Evolutionary conservation across 352 stramenopile species (phyloP).

Genomic region (Phytophthora sp.): DNA sequence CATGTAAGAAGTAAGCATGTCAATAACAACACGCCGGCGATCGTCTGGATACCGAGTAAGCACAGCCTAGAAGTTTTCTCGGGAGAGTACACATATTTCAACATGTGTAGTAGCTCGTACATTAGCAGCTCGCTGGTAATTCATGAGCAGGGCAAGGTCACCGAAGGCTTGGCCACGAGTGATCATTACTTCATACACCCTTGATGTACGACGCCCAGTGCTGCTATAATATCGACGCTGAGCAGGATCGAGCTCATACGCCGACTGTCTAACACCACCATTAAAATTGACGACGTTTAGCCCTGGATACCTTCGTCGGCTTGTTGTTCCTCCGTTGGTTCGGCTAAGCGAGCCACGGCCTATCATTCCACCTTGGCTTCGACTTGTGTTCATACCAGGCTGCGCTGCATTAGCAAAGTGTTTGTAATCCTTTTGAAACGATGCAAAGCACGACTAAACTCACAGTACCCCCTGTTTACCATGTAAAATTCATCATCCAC

Average conservation of each 20-base stretch:
- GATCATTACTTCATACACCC: slow-evolving; percentile 16
- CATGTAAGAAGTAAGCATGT: slow-evolving; percentile 42
- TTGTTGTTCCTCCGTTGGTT: neutral
- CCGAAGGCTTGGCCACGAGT: slow-evolving; percentile 49
- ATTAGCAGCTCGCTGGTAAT: slow-evolving; percentile 53
- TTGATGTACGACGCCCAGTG: neutral
- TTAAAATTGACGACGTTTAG: neutral
- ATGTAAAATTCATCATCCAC: slow-evolving; percentile 74
- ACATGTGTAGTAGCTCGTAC: slow-evolving; percentile 56
- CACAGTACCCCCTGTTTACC: slow-evolving; percentile 65
- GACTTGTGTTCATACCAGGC: slow-evolving; percentile 2
- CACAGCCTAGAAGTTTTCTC: slow-evolving; percentile 45
- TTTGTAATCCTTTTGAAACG: slow-evolving; percentile 37
- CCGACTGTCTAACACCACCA: slow-evolving; percentile 16
- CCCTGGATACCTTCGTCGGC: neutral
- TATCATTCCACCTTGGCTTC: slow-evolving; percentile 15
- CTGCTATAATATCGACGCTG: slow-evolving; percentile 23
- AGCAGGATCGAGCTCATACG: slow-evolving; percentile 28
- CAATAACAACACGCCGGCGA: slow-evolving; percentile 29
- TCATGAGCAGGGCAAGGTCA: slow-evolving; percentile 58
- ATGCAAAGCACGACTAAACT: slow-evolving; percentile 36
- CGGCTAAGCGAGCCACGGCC: too few relatives aligned
- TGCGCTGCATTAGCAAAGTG: slow-evolving; percentile 5
- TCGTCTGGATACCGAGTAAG: slow-evolving; percentile 43
- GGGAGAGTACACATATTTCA: slow-evolving; percentile 55